These are phyloP conservation scores for Rhizopogon vinicolor DNA, from an alignment of 768 basidiomycete species.

Conservation along the genomic window DNA sequence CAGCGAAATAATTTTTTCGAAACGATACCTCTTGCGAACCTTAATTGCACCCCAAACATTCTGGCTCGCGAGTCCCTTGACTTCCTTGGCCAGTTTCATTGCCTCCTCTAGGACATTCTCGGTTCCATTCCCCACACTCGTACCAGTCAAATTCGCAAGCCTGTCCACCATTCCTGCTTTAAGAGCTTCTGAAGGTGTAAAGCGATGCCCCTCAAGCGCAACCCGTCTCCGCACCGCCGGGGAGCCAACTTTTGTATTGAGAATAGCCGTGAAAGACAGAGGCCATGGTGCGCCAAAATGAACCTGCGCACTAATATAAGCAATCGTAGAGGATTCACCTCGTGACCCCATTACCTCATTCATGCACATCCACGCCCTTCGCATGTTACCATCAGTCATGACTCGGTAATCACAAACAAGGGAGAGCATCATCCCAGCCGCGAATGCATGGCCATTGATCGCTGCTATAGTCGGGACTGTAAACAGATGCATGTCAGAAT, in stretches of 20 bases:
- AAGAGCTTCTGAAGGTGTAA: slow-evolving; percentile 68
- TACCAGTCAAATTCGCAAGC: slow-evolving; percentile 30
- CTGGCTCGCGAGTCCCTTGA: slow-evolving; percentile 44
- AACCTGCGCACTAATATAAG: slow-evolving; percentile 35
- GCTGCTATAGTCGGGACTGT: slow-evolving; percentile 76
- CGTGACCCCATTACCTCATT: slow-evolving; percentile 58
- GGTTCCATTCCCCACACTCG: slow-evolving; percentile 45
- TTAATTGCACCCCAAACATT: slow-evolving; percentile 77
- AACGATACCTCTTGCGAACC: slow-evolving; percentile 29
- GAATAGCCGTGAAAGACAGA: slow-evolving; percentile 58
- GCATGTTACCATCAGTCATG: slow-evolving; percentile 77
- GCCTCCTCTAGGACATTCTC: slow-evolving; percentile 63
- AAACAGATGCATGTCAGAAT: neutral
- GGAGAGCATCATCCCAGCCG: slow-evolving; percentile 75
- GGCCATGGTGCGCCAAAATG: slow-evolving; percentile 85
- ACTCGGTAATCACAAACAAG: slow-evolving; percentile 85
- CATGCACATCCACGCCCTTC: slow-evolving; percentile 87
- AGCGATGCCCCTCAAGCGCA: slow-evolving; percentile 75
- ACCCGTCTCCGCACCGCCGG: slow-evolving; percentile 62
- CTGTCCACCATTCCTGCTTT: slow-evolving; percentile 66
- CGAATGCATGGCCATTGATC: slow-evolving; percentile 84
- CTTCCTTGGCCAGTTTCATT: slow-evolving; percentile 51
- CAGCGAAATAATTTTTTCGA: neutral
- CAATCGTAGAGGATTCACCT: neutral
- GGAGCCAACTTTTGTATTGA: slow-evolving; percentile 61